Conservation (phyloP, 2,329 filamentous ascomycete genomes). For the Colletotrichum endophyticum region DNA sequence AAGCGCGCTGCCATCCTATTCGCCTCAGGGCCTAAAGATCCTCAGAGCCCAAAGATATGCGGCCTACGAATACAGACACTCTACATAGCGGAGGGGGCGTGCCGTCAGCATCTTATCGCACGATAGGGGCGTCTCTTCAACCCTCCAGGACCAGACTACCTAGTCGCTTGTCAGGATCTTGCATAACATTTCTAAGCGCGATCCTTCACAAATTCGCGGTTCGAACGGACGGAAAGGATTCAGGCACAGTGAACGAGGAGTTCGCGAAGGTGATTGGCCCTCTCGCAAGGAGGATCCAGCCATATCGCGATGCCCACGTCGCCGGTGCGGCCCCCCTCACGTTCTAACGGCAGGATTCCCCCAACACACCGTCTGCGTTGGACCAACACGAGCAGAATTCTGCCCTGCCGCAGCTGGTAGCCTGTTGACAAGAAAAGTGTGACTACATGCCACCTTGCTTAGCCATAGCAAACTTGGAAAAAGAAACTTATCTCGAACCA, state of each 20-base stretch:
- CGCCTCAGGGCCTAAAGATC: no score
- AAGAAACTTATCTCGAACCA: background rate
- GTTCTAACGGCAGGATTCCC: background rate
- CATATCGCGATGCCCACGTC: background rate
- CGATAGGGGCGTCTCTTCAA: background rate
- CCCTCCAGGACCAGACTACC: background rate
- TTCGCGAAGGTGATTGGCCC: background rate
- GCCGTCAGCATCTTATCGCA: background rate
- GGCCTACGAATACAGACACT: background rate
- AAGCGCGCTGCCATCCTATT: background rate
- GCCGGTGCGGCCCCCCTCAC: background rate
- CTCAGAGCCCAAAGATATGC: background rate
- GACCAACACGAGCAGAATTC: background rate
- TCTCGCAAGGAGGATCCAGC: background rate
- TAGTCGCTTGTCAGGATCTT: background rate
- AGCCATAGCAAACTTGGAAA: background rate
- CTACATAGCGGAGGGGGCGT: rapidly evolving
- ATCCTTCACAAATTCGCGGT: background rate
- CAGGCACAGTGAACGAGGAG: background rate
- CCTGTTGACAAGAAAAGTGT: conserved; percentile 1
- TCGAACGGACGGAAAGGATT: background rate
- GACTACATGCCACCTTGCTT: background rate
- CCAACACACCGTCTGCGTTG: background rate
- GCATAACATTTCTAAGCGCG: background rate
- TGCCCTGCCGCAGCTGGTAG: background rate